These are phyloP conservation scores for Leptodontidium sp. DNA, from an alignment of 2,329 filamentous ascomycete species.

Conservation along the genomic window DNA sequence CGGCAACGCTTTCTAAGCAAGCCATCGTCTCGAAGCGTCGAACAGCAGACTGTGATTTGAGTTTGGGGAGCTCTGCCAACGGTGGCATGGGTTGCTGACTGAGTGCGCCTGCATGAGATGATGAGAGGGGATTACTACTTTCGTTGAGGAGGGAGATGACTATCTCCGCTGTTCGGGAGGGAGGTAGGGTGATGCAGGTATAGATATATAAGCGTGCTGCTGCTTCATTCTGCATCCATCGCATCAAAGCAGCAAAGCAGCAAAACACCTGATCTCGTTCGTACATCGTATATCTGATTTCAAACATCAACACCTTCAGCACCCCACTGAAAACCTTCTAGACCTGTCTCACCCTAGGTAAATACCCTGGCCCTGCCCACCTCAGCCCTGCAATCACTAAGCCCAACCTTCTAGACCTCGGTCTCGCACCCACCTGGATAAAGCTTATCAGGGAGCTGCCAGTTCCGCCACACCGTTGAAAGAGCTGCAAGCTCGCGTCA, in stretches of 20 bases:
- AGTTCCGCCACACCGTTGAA: conserved; percentile 3
- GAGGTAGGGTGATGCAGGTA: background rate
- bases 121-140: background rate
- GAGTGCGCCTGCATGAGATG: conserved; percentile 5
- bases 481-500: conserved; percentile 12
- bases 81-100: background rate
- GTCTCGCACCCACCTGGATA: background rate
- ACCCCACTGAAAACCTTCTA: background rate
- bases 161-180: background rate
- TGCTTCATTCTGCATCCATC: background rate
- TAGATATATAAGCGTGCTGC: conserved; percentile 2
- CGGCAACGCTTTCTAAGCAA: conserved; percentile 23
- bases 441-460: conserved; percentile 3
- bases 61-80: conserved; percentile 1
- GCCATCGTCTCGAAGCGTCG: background rate
- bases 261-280: background rate
- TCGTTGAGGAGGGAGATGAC: background rate
- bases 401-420: conserved; percentile 7
- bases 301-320: background rate
- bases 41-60: conserved; percentile 9
- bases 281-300: background rate
- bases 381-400: conserved; percentile 4
- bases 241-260: background rate
- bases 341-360: background rate
- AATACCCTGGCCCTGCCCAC: too few species aligned